Percentiles rank a stretch among this genome's conserved stretches.
phyloP scores from a whole-genome alignment of 2,329 filamentous ascomycete genomes.

The Pezicula rhizophila region DNA sequence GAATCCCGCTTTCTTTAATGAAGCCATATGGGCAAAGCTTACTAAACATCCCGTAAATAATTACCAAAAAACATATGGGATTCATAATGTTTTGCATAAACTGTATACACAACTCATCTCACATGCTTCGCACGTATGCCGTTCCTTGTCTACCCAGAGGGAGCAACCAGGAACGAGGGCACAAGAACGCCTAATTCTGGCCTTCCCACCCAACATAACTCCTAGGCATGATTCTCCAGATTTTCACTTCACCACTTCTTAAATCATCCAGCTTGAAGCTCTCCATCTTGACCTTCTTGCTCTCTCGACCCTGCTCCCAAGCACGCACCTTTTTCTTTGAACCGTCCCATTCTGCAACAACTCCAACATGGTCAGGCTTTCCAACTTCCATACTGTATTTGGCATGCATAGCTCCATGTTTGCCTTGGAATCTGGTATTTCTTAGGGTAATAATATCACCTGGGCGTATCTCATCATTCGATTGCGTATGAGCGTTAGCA shows the following conservation, averaged over 20 bases:
- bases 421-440: constrained; percentile 91
- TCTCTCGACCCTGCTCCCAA: constrained; percentile 93
- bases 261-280: constrained; percentile 92
- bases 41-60: neutral
- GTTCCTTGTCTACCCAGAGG: neutral
- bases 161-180: neutral
- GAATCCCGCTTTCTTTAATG: too few relatives aligned
- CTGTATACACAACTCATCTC: neutral
- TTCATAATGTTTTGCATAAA: constrained; percentile 15
- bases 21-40: too few relatives aligned
- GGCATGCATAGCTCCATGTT: constrained; percentile 89
- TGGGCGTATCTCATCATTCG: constrained; percentile 86
- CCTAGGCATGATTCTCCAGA: constrained; percentile 91
- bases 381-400: constrained; percentile 89
- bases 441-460: constrained; percentile 91
- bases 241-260: constrained; percentile 88
- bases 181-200: constrained; percentile 37
- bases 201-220: constrained; percentile 88
- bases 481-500: constrained; percentile 84
- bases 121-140: neutral
- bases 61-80: neutral
- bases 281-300: constrained; percentile 87
- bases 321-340: constrained; percentile 95
- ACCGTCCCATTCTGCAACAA: constrained; percentile 96
- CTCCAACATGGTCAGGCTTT: constrained; percentile 76